Base-by-base conservation (phyloP, 139 green algal species). In the Micractinium conductrix region DNA sequence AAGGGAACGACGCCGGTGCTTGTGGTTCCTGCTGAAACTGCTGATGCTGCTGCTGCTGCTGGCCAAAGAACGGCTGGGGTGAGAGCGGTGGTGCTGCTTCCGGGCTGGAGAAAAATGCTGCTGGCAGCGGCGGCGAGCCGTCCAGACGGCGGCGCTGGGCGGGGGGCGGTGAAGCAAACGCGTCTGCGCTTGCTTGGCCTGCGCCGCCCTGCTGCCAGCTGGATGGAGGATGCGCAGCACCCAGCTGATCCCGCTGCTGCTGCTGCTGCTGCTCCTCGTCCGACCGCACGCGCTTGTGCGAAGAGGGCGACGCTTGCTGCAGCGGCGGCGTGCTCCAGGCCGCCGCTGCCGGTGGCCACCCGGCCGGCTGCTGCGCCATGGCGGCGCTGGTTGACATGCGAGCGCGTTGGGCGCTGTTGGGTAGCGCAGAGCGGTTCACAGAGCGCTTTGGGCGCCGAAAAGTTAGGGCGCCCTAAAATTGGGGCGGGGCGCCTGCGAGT, bases 271-370 rank as follows among this genome's bases (percentile, higher is more conserved):
- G 12, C 10, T 55, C 76, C 12, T 72, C 55, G 3, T 82, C 76
- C 30, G 63, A 40, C 53, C 76, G 63, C 76, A 40, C 40, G 10
- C 76, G 76, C 58, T 82, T 82, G 28, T 73, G 37, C 55, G 40
- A 58, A 22, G 35, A 38, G 0, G 75, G 9, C 30, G 19, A 14
- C 4, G 44, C 37, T 58, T 28, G 76, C 42, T 0, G 70, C 8
- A 28, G 70, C 44, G 43, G 9, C 42, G 43, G 1, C 24, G 28
- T 43, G 16, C 42, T 43, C 70, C 70, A 78, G 17, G 24, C 42
- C 28, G 42, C 9, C 28, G 5, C 42, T 53, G 42, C 4, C 6
- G 70, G 28, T 10, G 42, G 42, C 70, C 9, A 4, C 42, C 45
- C 42, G 4, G 19, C n/a, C 42, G 26, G 28, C 28, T 37, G 22